A percentile compares a stretch with the other conserved stretches of the same genome.
These are phyloP conservation scores for Aspergillus eucalypticola DNA, from an alignment of 2,329 filamentous ascomycete species.

Conservation along the genomic window DNA sequence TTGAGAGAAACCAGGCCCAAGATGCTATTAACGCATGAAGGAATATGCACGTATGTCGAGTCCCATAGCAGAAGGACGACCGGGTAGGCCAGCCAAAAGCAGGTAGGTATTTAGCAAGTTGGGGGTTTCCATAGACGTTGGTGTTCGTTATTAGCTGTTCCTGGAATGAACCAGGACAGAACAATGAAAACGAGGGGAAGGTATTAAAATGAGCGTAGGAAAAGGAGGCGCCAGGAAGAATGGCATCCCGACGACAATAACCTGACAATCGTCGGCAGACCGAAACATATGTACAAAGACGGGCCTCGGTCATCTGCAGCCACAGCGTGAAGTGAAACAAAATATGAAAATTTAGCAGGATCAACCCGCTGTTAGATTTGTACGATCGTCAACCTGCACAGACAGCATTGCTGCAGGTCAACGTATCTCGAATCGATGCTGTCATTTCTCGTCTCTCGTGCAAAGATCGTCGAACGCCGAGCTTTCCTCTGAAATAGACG, in stretches of 20 bases:
- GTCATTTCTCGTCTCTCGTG: slow-evolving; percentile 35
- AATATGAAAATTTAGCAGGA: slow-evolving; percentile 15
- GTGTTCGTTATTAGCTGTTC: background rate
- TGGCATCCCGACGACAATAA: slow-evolving; percentile 5
- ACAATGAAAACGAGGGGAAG: background rate
- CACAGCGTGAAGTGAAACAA: slow-evolving; percentile 14
- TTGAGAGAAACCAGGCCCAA: no score
- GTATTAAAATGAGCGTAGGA: slow-evolving; percentile 13
- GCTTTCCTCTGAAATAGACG: slow-evolving; percentile 21
- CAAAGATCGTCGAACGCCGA: slow-evolving; percentile 32
- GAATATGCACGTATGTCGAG: no score
- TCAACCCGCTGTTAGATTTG: slow-evolving; percentile 27
- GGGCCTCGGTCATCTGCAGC: slow-evolving; percentile 8
- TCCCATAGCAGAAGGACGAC: background rate
- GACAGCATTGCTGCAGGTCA: slow-evolving; percentile 16
- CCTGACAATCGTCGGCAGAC: slow-evolving; percentile 14
- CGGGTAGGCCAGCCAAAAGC: background rate
- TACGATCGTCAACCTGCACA: slow-evolving; percentile 18
- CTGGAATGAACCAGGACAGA: background rate
- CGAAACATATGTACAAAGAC: slow-evolving; percentile 24
- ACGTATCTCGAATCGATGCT: slow-evolving; percentile 26
- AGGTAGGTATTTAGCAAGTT: background rate
- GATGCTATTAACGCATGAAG: no score
- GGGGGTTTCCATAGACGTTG: background rate
- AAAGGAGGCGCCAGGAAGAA: slow-evolving; percentile 3